Evolutionary conservation across 2,329 filamentous ascomycete species (phyloP), one percentile per base, ranked within the genome.

Genomic region (Pseudocercospora macadamiae): DNA sequence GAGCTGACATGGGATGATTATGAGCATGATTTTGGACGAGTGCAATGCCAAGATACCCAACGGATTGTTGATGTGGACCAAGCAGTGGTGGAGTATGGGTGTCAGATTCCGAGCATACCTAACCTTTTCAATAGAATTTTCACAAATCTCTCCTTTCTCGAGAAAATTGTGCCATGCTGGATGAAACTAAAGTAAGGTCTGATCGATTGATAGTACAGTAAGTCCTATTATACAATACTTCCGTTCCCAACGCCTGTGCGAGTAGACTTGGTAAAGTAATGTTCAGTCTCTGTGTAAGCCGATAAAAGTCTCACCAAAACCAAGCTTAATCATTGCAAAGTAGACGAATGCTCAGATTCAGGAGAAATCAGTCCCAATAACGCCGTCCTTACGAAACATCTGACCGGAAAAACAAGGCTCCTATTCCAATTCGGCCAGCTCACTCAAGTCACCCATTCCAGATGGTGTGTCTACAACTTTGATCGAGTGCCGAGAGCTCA

Each of bases 401-500:
- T n/a, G n/a, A n/a, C n/a, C n/a, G n/a, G n/a, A n/a, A n/a, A n/a
- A n/a, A n/a, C n/a, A n/a, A n/a, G n/a, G n/a, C n/a, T 25, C 12
- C 21, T 16, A 49, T 14, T 49, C 47, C n/a, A 34, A 21, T 14
- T 49, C 47, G 3, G 47, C 19, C 26, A 49, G 16, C 18, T 49
- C 47, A 49, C n/a, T 49, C 47, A 49, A 30, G 16, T 49, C 26
- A 4, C 12, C 16, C 47, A 32, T 21, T 1, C 26, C 19, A 10
- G 12, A 9, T 4, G 47, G 26, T 8, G 57, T 28, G 28, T 59
- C 57, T n/a, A 59, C 47, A 5, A 54, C 52, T 26, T 54, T 49
- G 18, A 59, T 59, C 21, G 57, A 59, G 23, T 59, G 57, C 21
- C 52, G 45, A 23, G 52, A 55, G 39, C 52, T 59, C 39, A 55